Evolutionary conservation across 495 filamentous ascomycete genomes (phyloP).

Genomic region (Trichoderma virens): DNA sequence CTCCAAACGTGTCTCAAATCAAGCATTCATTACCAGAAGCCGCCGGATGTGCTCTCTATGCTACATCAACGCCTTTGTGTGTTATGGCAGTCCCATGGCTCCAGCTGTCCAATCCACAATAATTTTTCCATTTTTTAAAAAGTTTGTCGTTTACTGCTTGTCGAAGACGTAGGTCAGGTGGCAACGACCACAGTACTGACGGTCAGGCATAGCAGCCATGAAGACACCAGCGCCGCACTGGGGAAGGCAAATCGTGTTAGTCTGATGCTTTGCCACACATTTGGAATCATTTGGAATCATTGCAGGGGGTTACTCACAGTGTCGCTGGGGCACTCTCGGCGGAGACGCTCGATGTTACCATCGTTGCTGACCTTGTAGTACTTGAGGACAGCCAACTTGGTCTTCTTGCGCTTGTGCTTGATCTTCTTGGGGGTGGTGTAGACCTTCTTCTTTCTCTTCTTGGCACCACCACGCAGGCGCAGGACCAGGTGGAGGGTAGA

Average conservation of each 20-base stretch:
- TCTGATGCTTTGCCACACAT: neutral
- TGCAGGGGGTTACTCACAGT: constrained; percentile 54
- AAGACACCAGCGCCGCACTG: constrained; percentile 99
- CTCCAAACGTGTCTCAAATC: constrained; percentile 5
- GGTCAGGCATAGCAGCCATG: constrained; percentile 99
- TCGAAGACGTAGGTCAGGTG: constrained; percentile 99
- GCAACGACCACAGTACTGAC: constrained; percentile 98
- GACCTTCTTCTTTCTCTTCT: constrained; percentile 99
- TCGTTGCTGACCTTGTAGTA: constrained; percentile 99
- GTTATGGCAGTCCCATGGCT: constrained; percentile 13
- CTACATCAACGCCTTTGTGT: constrained; percentile 30
- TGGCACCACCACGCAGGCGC: constrained; percentile 91
- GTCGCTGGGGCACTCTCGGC: constrained; percentile 89
- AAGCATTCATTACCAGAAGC: constrained; percentile 9
- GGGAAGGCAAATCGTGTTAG: neutral
- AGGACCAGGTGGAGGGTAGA: constrained; percentile 97
- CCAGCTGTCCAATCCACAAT: constrained; percentile 19
- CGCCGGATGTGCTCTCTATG: constrained; percentile 19
- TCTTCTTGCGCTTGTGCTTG: constrained; percentile 99
- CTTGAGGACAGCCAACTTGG: constrained; percentile 98
- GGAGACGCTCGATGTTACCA: constrained; percentile 99
- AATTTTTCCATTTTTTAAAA: constrained; percentile 16
- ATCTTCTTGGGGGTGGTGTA: constrained; percentile 99
- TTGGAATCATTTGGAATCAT: neutral
- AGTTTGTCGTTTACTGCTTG: constrained; percentile 47